Percentiles rank a stretch among this genome's conserved stretches.
These are phyloP conservation scores for Choiromyces venosus DNA, from an alignment of 495 filamentous ascomycete species.

Conservation along the genomic window DNA sequence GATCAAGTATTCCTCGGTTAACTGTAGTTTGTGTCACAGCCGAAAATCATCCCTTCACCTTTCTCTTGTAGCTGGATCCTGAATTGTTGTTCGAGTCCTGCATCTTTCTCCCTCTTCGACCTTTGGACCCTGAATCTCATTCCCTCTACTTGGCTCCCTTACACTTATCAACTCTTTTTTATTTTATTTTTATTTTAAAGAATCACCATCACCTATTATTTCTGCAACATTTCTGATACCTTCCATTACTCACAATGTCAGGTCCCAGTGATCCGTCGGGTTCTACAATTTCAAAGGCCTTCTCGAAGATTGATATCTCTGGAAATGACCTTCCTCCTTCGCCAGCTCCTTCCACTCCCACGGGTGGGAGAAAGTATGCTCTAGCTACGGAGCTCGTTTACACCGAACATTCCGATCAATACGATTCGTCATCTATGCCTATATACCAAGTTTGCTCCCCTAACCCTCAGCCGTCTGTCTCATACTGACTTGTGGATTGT, in stretches of 20 bases:
- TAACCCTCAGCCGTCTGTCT: not conserved
- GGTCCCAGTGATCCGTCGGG: slow-evolving; percentile 2
- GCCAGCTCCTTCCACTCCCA: slow-evolving; percentile 86
- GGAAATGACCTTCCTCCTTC: slow-evolving; percentile 90
- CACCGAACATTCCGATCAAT: slow-evolving; percentile 91
- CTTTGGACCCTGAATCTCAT: not conserved
- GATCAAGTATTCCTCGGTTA: not conserved
- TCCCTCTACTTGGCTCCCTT: not conserved
- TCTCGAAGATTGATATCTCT: slow-evolving; percentile 71
- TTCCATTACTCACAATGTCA: slow-evolving; percentile 9
- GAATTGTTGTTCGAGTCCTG: not conserved
- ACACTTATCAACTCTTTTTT: not conserved
- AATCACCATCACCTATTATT: not conserved
- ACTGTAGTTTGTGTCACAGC: not conserved
- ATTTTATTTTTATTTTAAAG: too few relatives aligned
- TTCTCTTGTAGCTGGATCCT: not conserved
- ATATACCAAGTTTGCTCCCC: slow-evolving; percentile 70
- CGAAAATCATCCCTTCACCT: not conserved
- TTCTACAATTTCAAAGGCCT: slow-evolving; percentile 57
- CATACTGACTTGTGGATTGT: slow-evolving; percentile 6
- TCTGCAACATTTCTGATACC: not conserved
- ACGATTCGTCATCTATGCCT: slow-evolving; percentile 87
- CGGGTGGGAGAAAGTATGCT: slow-evolving; percentile 76
- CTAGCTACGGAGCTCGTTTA: slow-evolving; percentile 94
- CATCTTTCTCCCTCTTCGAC: not conserved